These are phyloP conservation scores for Geotrichum histeridarum DNA, from an alignment of 1,139 yeast species.

Conservation along the genomic window DNA sequence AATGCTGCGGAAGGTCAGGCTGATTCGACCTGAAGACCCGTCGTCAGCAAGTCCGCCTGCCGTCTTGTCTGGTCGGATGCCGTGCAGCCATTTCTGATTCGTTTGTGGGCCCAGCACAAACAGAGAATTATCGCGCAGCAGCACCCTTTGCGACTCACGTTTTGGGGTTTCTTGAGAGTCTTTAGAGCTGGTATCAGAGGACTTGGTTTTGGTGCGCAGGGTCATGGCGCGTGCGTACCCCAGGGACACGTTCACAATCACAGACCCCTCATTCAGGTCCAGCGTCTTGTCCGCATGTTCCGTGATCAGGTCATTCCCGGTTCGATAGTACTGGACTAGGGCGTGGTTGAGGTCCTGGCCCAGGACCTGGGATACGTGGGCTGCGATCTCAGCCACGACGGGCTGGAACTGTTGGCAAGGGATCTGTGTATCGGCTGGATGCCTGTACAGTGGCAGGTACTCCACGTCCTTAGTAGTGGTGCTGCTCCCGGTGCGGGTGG, in stretches of 20 bases:
- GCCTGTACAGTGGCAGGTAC: constrained; percentile 23
- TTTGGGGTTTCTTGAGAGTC: not conserved
- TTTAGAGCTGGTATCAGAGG: not conserved
- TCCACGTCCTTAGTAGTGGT: not conserved
- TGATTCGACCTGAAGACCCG: constrained; percentile 19
- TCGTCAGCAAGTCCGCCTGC: constrained; percentile 4
- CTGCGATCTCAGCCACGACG: constrained; percentile 14
- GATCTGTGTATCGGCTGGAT: constrained; percentile 23
- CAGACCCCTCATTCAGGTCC: constrained; percentile 23
- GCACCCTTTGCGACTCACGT: constrained; percentile 12
- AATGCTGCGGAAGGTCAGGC: constrained; percentile 24
- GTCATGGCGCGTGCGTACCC: constrained; percentile 23
- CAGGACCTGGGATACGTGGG: constrained; percentile 12
- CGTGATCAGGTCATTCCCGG: constrained; percentile 23
- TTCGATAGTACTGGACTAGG: constrained; percentile 24
- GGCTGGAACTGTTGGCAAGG: constrained; percentile 17
- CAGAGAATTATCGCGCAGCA: constrained; percentile 21
- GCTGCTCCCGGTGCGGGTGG: not conserved
- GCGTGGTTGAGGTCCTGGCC: constrained; percentile 22
- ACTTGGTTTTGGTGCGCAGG: constrained; percentile 19
- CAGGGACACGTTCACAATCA: constrained; percentile 23
- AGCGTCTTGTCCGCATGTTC: constrained; percentile 27
- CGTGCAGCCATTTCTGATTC: constrained; percentile 25
- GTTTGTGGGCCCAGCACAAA: constrained; percentile 23
- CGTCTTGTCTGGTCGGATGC: constrained; percentile 22